Base-by-base conservation (phyloP, 75 land plant genomes). In the Cunninghamia lanceolata region DNA sequence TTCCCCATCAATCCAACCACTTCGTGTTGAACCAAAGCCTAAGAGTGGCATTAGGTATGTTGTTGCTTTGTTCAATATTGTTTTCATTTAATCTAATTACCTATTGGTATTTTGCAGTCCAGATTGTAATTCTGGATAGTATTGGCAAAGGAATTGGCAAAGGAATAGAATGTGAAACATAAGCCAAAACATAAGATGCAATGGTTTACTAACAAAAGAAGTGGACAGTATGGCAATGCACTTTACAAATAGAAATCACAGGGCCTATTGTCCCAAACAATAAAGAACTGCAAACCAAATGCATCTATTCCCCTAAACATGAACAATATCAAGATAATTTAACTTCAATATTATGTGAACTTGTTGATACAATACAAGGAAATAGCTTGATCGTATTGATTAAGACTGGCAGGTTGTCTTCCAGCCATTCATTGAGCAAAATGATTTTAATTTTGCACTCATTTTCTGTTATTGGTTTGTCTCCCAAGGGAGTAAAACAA, bases 1-100 rank as follows among this genome's bases (percentile, higher is more conserved):
- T 52, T 84, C 99, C 43, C 93, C 94, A 42, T n/a, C 94, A 45
- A 82, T 91, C 40, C 89, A 94, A 76, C 87, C 98, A 0, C 92
- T 96, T 70, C 94, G 99, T 66, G 99, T 98, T 85, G 99, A 98
- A 86, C 99, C 97, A 54, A 98, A 95, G 89, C 96, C 97, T 78
- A 94, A 96, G 85, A 98, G 99, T 91, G 97, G 99, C 16, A 98
- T 98, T 30, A 93, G 99, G 99, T 96, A 84, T 84, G 36, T 42
- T 54, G 10, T 78, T 30, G 9, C 25, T 50, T 17, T 9, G 30
- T 21, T 68, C 28, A 50, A 21, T 75, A 40, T 66, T 11, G 25
- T 80, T 28, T 34, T 56, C 38, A 21, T 17, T 34, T 45, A 28
- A 30, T 46, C 19, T 30, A n/a, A 14, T 46, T 83, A 15, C 21